Evolutionary conservation across 441 rosid species (phyloP).

Genomic region (Brassica balearica): DNA sequence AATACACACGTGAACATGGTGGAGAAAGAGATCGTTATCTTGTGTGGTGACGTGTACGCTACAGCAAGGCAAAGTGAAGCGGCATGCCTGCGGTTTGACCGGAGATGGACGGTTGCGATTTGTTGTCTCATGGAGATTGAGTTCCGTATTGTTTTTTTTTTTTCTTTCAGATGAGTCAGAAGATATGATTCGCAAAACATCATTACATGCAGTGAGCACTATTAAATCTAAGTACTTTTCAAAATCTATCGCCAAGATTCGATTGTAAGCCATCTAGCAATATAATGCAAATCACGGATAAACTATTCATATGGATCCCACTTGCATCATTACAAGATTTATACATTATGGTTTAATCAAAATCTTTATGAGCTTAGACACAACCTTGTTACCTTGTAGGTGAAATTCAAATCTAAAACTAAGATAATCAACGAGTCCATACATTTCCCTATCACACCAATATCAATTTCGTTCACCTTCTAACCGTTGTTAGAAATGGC

Average conservation of each 20-base stretch:
- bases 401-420: too few species aligned
- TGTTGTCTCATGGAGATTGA: constrained; percentile 26
- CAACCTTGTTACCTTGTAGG: neutral
- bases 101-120: constrained; percentile 31
- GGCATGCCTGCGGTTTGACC: constrained; percentile 19
- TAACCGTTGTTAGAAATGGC: constrained; percentile 54
- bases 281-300: neutral
- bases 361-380: neutral
- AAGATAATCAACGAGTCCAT: constrained; percentile 18
- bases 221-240: neutral
- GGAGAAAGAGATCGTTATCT: constrained; percentile 23
- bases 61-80: neutral
- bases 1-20: constrained; percentile 38
- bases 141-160: neutral
- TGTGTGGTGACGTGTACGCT: constrained; percentile 36
- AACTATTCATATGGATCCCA: neutral
- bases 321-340: neutral
- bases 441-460: constrained; percentile 3
- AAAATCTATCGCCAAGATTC: neutral
- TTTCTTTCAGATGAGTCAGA: neutral
- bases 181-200: constrained; percentile 4
- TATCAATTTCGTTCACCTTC: constrained; percentile 26
- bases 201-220: neutral
- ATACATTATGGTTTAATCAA: neutral
- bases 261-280: neutral